Evolutionary conservation across 2,329 filamentous ascomycete genomes (phyloP).

Genomic region (Chaetomium globosum): DNA sequence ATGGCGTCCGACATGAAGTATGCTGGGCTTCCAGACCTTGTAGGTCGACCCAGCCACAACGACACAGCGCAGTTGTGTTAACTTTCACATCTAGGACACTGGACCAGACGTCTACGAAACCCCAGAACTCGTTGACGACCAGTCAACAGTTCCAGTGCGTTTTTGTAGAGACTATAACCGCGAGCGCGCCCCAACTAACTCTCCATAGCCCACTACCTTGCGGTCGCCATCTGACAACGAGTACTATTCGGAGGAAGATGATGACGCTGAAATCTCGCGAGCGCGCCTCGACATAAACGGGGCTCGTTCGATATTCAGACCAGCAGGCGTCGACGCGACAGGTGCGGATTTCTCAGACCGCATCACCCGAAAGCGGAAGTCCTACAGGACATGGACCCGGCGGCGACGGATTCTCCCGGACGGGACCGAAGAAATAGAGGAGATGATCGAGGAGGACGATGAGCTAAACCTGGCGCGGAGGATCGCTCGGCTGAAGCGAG

Average conservation of each 20-base stretch:
- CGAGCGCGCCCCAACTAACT: slow-evolving; percentile 32
- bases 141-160: slow-evolving; percentile 77
- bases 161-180: not conserved
- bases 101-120: slow-evolving; percentile 97
- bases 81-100: slow-evolving; percentile 64
- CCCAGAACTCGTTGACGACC: slow-evolving; percentile 86
- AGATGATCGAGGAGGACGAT: slow-evolving; percentile 71
- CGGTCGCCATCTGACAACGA: slow-evolving; percentile 64
- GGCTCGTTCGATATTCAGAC: slow-evolving; percentile 78
- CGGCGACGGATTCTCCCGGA: slow-evolving; percentile 63
- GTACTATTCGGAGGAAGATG: slow-evolving; percentile 63
- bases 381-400: slow-evolving; percentile 75
- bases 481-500: slow-evolving; percentile 78
- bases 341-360: slow-evolving; percentile 89
- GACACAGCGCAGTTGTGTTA: slow-evolving; percentile 23
- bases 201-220: slow-evolving; percentile 55
- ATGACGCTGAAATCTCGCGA: slow-evolving; percentile 68
- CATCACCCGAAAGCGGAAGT: slow-evolving; percentile 77
- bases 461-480: slow-evolving; percentile 76
- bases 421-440: slow-evolving; percentile 68
- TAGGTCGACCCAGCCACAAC: slow-evolving; percentile 44
- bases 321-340: slow-evolving; percentile 72
- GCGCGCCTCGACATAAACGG: slow-evolving; percentile 74
- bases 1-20: slow-evolving; percentile 84
- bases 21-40: slow-evolving; percentile 76